Conservation (phyloP, 2,329 filamentous ascomycete species). For the Talaromyces sp. region DNA sequence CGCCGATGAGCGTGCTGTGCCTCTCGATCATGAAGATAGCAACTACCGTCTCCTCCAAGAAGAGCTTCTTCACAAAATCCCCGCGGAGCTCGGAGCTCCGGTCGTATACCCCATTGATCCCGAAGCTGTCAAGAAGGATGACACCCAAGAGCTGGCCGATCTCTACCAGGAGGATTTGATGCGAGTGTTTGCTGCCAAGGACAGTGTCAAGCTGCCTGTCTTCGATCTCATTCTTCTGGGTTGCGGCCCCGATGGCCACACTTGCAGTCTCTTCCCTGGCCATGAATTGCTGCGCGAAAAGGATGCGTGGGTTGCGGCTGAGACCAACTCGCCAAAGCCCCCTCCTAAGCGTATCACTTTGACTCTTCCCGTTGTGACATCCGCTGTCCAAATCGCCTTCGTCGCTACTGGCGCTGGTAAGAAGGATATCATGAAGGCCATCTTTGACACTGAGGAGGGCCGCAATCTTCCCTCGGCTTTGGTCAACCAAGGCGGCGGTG, state of each 20-base stretch:
- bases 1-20: slow-evolving; percentile 93
- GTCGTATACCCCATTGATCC: slow-evolving; percentile 78
- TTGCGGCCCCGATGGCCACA: slow-evolving; percentile 94
- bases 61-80: slow-evolving; percentile 87
- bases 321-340: slow-evolving; percentile 93
- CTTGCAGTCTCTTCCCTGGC: slow-evolving; percentile 92
- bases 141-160: slow-evolving; percentile 90
- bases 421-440: slow-evolving; percentile 87
- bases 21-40: slow-evolving; percentile 88
- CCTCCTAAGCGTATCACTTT: slow-evolving; percentile 89
- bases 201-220: slow-evolving; percentile 90
- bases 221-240: slow-evolving; percentile 94
- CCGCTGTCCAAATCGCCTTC: slow-evolving; percentile 84
- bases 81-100: slow-evolving; percentile 65
- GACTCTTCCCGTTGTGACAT: slow-evolving; percentile 85
- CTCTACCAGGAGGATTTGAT: slow-evolving; percentile 90
- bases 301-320: slow-evolving; percentile 88
- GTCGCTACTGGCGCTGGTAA: slow-evolving; percentile 88
- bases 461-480: slow-evolving; percentile 78
- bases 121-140: slow-evolving; percentile 68
- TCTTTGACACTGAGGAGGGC: slow-evolving; percentile 79
- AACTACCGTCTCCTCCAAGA: slow-evolving; percentile 88
- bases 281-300: slow-evolving; percentile 84
- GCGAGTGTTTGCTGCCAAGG: slow-evolving; percentile 81
- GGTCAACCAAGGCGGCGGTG: slow-evolving; percentile 80